phyloP scores from a whole-genome alignment of 352 stramenopile genomes.

The Phytophthora citricola region DNA sequence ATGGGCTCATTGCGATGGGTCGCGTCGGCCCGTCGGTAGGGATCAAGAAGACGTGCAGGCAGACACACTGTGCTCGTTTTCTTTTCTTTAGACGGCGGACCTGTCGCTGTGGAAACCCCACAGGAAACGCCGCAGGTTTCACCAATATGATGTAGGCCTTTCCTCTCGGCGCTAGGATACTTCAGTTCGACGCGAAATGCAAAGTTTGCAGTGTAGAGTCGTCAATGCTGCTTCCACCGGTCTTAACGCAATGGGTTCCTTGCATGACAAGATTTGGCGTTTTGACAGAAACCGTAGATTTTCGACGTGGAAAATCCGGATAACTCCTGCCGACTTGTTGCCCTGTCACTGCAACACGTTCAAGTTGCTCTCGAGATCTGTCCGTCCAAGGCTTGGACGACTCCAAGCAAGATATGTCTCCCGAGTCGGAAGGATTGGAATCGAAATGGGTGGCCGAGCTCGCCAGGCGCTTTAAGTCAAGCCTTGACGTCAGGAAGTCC shows the following conservation, averaged over 20 bases:
- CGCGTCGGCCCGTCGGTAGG: background rate
- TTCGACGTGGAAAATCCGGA: slow-evolving; percentile 10
- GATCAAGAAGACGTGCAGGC: background rate
- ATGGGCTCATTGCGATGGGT: background rate
- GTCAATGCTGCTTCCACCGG: too few species aligned
- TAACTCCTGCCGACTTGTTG: slow-evolving; percentile 6
- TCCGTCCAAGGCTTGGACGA: slow-evolving; percentile 12
- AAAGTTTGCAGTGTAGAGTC: background rate
- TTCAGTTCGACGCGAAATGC: too few species aligned
- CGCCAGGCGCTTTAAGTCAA: background rate
- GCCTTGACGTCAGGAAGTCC: background rate
- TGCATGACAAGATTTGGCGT: background rate
- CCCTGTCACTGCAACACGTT: slow-evolving; percentile 11
- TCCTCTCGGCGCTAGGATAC: background rate
- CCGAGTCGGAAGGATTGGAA: too few species aligned
- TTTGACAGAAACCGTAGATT: background rate
- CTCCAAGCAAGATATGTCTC: too few species aligned
- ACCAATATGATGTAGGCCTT: slow-evolving; percentile 14
- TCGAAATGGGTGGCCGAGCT: slow-evolving; percentile 13
- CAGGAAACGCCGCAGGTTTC: slow-evolving; percentile 19
- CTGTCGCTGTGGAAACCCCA: background rate
- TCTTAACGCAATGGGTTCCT: too few species aligned
- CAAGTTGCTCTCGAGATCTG: slow-evolving; percentile 22
- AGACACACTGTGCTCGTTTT: background rate
- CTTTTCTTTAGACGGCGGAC: too few species aligned